Evolutionary conservation across 441 rosid species (phyloP).

Genomic region (Erodium chrysanthum): DNA sequence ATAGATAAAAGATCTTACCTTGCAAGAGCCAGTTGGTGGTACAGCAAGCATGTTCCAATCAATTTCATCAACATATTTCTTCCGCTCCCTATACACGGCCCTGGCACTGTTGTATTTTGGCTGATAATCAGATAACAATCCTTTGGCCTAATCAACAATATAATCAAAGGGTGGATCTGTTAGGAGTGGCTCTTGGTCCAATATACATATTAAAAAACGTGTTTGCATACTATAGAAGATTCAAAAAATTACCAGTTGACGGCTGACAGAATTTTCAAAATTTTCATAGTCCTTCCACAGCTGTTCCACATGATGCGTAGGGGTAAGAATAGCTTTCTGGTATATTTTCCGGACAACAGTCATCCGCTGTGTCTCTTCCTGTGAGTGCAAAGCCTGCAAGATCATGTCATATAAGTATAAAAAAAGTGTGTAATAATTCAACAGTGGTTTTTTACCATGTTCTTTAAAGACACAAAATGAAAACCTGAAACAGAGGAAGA

Average conservation of each 20-base stretch:
- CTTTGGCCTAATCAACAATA: constrained; percentile 67
- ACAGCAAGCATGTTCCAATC: constrained; percentile 92
- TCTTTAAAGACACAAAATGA: neutral
- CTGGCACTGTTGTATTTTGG: constrained; percentile 84
- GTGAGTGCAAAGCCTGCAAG: constrained; percentile 52
- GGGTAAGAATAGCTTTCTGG: constrained; percentile 82
- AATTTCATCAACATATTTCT: constrained; percentile 86
- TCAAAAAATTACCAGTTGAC: constrained; percentile 59
- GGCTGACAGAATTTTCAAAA: constrained; percentile 87
- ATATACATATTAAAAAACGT: neutral
- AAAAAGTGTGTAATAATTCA: constrained; percentile 5
- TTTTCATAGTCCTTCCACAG: constrained; percentile 91
- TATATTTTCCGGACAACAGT: constrained; percentile 65
- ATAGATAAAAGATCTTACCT: constrained; percentile 37
- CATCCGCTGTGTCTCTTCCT: constrained; percentile 82
- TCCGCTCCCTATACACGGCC: constrained; percentile 87
- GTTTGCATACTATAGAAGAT: constrained; percentile 8
- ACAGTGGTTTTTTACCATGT: constrained; percentile 11
- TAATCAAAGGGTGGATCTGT: constrained; percentile 21
- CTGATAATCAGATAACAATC: constrained; percentile 79
- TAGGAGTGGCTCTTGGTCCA: neutral
- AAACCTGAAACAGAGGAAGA: constrained; percentile 15
- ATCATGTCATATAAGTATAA: constrained; percentile 21
- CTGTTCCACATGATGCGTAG: constrained; percentile 84
- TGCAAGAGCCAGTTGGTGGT: constrained; percentile 67